Conservation (phyloP, 306 rosid genomes). For the Cotoneaster glaucophyllus region DNA sequence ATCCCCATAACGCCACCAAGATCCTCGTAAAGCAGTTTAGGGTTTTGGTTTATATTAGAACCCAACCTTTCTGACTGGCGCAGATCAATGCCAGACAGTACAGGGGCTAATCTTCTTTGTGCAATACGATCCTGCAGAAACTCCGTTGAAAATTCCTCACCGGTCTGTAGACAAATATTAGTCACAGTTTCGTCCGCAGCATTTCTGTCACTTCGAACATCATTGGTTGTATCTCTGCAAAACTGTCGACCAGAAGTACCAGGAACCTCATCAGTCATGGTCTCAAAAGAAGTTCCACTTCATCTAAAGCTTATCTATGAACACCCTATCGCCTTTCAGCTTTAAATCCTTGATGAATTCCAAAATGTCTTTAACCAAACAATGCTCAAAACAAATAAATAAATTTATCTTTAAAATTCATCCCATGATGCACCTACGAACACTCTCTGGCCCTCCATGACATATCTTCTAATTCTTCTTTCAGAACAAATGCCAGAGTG, state of each 20-base stretch:
- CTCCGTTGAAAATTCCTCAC: constrained; percentile 82
- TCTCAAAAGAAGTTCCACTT: constrained; percentile 18
- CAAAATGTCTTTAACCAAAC: too few relatives aligned
- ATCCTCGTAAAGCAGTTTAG: constrained; percentile 38
- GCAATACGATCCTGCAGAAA: constrained; percentile 65
- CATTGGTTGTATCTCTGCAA: constrained; percentile 21
- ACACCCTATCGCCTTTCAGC: constrained; percentile 17
- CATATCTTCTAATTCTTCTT: constrained; percentile 7
- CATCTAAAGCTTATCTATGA: constrained; percentile 14
- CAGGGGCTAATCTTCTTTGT: constrained; percentile 42
- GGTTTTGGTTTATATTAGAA: constrained; percentile 26
- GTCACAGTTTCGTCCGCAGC: constrained; percentile 25
- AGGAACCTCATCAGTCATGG: constrained; percentile 62
- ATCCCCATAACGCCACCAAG: constrained; percentile 34
- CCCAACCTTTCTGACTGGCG: constrained; percentile 33
- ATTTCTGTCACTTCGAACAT: constrained; percentile 21
- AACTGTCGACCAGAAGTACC: constrained; percentile 26
- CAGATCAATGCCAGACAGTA: constrained; percentile 35
- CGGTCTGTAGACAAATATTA: constrained; percentile 64
- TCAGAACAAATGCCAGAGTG: neutral
- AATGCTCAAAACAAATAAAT: neutral
- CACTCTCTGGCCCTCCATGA: constrained; percentile 5
- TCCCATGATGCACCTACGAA: neutral
- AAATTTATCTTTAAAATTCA: neutral
- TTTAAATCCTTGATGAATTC: constrained; percentile 5